Evolutionary conservation across 768 basidiomycete species (phyloP), one percentile per base, ranked within the genome.

Genomic region (Phanerodontia chrysosporium): DNA sequence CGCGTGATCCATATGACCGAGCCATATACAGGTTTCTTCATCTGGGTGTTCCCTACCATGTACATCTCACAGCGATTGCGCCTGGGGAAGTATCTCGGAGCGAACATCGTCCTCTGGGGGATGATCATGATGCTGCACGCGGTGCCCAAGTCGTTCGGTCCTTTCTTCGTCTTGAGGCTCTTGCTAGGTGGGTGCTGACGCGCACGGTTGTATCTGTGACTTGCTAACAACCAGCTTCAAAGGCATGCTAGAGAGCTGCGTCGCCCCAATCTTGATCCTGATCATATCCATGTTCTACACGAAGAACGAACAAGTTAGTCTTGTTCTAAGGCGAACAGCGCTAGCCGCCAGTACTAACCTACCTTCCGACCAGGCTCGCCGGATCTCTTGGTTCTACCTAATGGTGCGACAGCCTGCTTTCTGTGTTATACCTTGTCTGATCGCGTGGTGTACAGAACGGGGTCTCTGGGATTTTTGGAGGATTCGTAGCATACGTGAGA

Each of bases 191-290:
- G 16, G 74, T 63, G 7, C 27, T 39, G 14, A 25, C 3, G 53
- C 53, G 48, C 13, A 28, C 39, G 2, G 7, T 4, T 7, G 14
- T 49, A 6, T 51, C 32, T 7, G 32, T 13, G 13, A 35, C n/a
- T n/a, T 35, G 32, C 32, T 35, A 13, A 35, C 32, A 28, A 22
- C 49, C 14, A 27, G n/a, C 22, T n/a, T n/a, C n/a, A 12, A 32
- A 86, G 85, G 85, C 42, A 84, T 86, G 85, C 81, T 81, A 63
- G 86, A 88, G 69, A 79, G 78, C 60, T 85, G 84, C 64, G 86
- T 86, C 16, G 78, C 82, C 8, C 86, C 86, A 0, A 81, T 78
- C 62, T 72, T 87, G 25, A 83, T 87, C 67, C 69, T 86, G 45
- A 78, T 86, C 29, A 78, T 86, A 39, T 80, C 83, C 13, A 84